Conservation (phyloP, 202 grass and related monocot species). For the Saccharum hybrid region DNA sequence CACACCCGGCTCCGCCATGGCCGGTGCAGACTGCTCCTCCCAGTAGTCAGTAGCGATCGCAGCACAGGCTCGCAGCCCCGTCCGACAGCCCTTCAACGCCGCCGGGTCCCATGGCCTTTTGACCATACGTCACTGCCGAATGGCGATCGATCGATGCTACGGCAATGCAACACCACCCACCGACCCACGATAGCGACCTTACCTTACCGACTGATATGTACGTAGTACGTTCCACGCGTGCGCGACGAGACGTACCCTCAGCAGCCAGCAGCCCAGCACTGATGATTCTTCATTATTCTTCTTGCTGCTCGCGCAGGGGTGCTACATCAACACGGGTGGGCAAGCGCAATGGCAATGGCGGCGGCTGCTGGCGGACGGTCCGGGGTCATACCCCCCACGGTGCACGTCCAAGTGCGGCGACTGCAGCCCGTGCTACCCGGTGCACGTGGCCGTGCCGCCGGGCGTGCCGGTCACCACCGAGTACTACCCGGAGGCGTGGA, state of each 20-base stretch:
- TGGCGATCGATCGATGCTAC: background rate
- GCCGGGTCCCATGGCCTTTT: slow-evolving; percentile 31
- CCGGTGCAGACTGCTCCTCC: slow-evolving; percentile 26
- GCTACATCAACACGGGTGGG: background rate
- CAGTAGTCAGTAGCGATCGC: background rate
- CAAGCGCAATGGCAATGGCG: slow-evolving; percentile 16
- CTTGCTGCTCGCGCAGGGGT: background rate
- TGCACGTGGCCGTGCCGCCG: slow-evolving; percentile 76
- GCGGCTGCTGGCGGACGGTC: slow-evolving; percentile 47
- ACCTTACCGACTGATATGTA: background rate
- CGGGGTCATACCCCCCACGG: slow-evolving; percentile 79
- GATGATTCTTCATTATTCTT: background rate
- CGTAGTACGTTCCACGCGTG: background rate
- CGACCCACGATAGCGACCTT: slow-evolving; percentile 13
- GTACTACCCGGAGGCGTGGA: slow-evolving; percentile 94
- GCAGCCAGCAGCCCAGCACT: background rate
- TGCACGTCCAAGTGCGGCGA: slow-evolving; percentile 73
- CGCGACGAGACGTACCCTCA: background rate
- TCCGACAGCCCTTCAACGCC: slow-evolving; percentile 55
- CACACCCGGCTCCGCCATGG: slow-evolving; percentile 26
- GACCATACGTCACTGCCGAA: slow-evolving; percentile 36
- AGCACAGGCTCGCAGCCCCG: background rate
- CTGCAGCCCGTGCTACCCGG: slow-evolving; percentile 76
- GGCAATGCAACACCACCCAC: background rate
- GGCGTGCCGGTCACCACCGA: slow-evolving; percentile 66